Evolutionary conservation across 768 basidiomycete genomes (phyloP), one percentile per base, ranked within the genome.

Genomic region (Boletus fagicola): DNA sequence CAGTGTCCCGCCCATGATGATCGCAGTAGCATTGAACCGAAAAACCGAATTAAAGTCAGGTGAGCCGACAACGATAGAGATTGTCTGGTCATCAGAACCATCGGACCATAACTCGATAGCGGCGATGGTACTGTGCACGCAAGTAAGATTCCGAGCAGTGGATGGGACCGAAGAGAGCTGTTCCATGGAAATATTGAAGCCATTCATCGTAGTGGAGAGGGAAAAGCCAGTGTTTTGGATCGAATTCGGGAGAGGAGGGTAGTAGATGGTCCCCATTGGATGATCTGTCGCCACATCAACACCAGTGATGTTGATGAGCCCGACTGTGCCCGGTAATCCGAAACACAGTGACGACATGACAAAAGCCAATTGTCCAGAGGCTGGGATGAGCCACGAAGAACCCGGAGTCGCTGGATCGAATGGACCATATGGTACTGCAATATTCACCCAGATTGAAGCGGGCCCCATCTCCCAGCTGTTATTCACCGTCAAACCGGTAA

Each of bases 121-220:
- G 5, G 12, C 2, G 10, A 1, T 0, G 20, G 0, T 0, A 26
- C 11, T 45, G 6, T 0, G 10, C 8, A n/a, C 26, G 18, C 61
- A 66, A 5, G 38, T 31, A 3, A 66, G 53, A 22, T 49, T 57
- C 22, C 39, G 55, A 15, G 58, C 63, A 26, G 57, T 40, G 22
- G 52, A 55, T 22, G 59, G 63, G 18, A 65, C 3, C 0, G 63
- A 56, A 10, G 60, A 50, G 15, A 62, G 52, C 1, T 22, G 12
- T 44, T 67, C 62, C 43, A 47, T 31, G 20, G 63, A 58, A 5
- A 67, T 39, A 11, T 62, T 55, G 48, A 65, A 59, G 30, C 60
- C 56, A 28, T 65, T 62, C 12, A 68, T n/a, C 7, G 36, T 45
- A 18, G 53, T 51, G 22, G 53, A 26, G 40, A 46, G 33, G 13